These are phyloP conservation scores for Dalechampia spathulata DNA, from an alignment of 441 rosid genomes.

Conservation along the genomic window DNA sequence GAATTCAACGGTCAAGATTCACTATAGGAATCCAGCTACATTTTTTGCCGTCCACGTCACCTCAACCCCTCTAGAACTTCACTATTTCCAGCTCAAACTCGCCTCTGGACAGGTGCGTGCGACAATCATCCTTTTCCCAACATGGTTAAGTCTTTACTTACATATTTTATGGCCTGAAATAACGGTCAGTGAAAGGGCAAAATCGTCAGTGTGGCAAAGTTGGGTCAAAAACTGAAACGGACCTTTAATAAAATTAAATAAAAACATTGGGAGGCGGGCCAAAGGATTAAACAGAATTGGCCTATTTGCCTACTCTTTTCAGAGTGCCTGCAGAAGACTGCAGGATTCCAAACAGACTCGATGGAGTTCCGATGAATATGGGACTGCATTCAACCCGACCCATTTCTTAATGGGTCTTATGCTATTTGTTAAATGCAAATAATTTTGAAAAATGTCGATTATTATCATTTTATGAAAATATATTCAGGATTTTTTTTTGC, in stretches of 20 bases:
- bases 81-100: conserved; percentile 60
- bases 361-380: too few relatives aligned
- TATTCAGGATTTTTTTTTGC: too few relatives aligned
- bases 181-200: background rate
- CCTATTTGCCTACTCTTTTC: conserved; percentile 5
- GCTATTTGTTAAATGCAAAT: too few relatives aligned
- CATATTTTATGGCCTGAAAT: too few relatives aligned
- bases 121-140: background rate
- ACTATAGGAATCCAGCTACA: conserved; percentile 68
- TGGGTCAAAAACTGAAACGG: background rate
- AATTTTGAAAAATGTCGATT: too few relatives aligned
- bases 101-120: conserved; percentile 71
- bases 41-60: conserved; percentile 93
- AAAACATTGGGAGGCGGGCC: conserved; percentile 8
- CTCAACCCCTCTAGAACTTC: conserved; percentile 60
- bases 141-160: too few relatives aligned
- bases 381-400: too few relatives aligned
- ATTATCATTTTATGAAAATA: too few relatives aligned
- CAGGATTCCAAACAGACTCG: background rate
- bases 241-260: too few relatives aligned
- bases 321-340: conserved; percentile 29
- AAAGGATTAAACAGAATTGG: background rate
- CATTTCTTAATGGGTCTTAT: too few relatives aligned
- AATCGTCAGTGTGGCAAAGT: background rate
- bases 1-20: conserved; percentile 83